These are phyloP conservation scores for Esteya vermicola DNA, from an alignment of 2,329 filamentous ascomycete species.

Conservation along the genomic window DNA sequence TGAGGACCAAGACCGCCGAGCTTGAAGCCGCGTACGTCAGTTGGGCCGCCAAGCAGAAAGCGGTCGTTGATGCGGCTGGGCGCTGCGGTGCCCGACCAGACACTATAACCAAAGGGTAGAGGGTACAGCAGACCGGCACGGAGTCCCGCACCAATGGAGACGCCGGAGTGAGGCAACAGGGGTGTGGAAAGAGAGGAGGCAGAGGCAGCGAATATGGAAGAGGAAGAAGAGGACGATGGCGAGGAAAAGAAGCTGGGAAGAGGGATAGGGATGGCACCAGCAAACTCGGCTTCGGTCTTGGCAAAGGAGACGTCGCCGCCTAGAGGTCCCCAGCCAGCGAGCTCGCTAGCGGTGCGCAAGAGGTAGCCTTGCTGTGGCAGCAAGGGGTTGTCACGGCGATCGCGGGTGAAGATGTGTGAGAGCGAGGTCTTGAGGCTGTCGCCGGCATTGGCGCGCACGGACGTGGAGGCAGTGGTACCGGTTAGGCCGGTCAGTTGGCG, in stretches of 20 bases:
- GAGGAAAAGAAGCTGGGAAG: constrained; percentile 37
- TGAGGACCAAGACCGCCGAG: constrained; percentile 78
- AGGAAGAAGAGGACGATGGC: background rate
- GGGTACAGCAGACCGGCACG: constrained; percentile 75
- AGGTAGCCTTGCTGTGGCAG: constrained; percentile 74
- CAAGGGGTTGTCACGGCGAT: constrained; percentile 71
- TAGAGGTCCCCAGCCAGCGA: constrained; percentile 77
- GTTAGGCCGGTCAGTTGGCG: constrained; percentile 73
- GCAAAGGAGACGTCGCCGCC: constrained; percentile 86
- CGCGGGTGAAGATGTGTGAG: constrained; percentile 32
- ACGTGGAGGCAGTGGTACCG: constrained; percentile 60
- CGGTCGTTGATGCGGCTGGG: constrained; percentile 83
- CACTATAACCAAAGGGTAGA: constrained; percentile 47
- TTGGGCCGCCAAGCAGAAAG: constrained; percentile 87
- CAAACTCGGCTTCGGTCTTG: constrained; percentile 78
- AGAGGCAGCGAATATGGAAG: background rate
- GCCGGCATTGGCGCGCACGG: constrained; percentile 71
- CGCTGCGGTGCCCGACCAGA: constrained; percentile 34
- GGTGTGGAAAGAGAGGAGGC: background rate
- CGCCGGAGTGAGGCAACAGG: too few species aligned
- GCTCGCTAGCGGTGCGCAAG: constrained; percentile 60
- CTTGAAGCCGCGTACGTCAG: constrained; percentile 87
- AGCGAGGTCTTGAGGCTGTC: constrained; percentile 43
- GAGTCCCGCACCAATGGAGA: constrained; percentile 72
- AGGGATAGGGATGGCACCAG: constrained; percentile 59